phyloP scores from a whole-genome alignment of 140 eudicot genomes.

The Flaveria floridana region DNA sequence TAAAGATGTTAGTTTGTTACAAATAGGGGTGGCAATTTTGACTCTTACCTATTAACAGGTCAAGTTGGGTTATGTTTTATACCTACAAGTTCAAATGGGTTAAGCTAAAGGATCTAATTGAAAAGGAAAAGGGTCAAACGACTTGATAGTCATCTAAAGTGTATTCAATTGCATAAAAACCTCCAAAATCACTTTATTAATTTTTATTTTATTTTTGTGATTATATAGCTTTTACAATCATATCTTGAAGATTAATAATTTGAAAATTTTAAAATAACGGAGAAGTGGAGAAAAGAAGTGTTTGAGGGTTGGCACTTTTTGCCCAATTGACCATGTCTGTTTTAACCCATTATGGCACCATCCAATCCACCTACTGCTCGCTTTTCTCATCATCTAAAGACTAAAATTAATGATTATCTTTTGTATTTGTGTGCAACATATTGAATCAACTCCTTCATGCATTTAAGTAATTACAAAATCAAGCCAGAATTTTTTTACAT shows the following conservation, averaged over 20 bases:
- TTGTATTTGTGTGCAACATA: constrained; percentile 9
- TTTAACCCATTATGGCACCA: background rate
- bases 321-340: background rate
- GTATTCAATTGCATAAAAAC: background rate
- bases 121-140: background rate
- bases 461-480: background rate
- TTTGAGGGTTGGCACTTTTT: background rate
- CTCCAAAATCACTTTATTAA: background rate
- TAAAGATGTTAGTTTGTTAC: constrained; percentile 1
- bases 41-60: background rate
- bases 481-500: background rate
- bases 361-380: background rate
- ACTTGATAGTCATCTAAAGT: background rate
- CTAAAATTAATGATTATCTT: constrained; percentile 3
- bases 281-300: background rate
- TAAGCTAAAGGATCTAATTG: constrained; percentile 1
- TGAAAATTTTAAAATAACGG: background rate
- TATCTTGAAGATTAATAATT: background rate
- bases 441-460: background rate
- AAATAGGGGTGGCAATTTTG: constrained; percentile 7
- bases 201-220: background rate
- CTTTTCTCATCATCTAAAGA: background rate
- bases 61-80: constrained; percentile 12
- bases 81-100: background rate
- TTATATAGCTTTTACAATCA: background rate